phyloP scores from a whole-genome alignment of 2,329 filamentous ascomycete species.

The Penicillium sp. region DNA sequence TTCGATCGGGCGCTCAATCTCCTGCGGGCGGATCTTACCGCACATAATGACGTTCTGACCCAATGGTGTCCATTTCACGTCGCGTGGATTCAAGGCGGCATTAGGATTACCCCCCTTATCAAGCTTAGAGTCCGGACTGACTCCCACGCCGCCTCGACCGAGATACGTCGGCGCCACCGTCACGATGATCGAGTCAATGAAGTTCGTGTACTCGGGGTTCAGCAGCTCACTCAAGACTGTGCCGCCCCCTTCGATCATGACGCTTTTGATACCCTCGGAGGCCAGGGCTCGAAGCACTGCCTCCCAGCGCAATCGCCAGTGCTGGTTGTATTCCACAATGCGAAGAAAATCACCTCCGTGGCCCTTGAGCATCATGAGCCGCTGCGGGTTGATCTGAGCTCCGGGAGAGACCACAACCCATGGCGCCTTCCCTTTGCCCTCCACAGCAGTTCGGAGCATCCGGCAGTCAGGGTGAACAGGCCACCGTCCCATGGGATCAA shows the following conservation, averaged over 20 bases:
- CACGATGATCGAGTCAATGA: constrained; percentile 76
- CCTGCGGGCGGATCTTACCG: constrained; percentile 52
- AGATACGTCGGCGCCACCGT: constrained; percentile 89
- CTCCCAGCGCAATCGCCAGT: constrained; percentile 60
- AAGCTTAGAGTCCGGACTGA: constrained; percentile 63
- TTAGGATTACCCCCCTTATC: constrained; percentile 53
- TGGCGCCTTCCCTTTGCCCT: constrained; percentile 67
- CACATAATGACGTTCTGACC: constrained; percentile 82
- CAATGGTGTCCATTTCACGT: constrained; percentile 71
- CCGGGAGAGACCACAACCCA: constrained; percentile 62
- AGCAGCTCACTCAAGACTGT: constrained; percentile 78
- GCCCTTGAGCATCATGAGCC: constrained; percentile 45
- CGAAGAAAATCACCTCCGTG: constrained; percentile 49
- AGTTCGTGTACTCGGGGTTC: constrained; percentile 55
- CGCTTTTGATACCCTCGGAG: constrained; percentile 63
- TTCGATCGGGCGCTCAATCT: constrained; percentile 1
- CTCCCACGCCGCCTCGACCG: constrained; percentile 76
- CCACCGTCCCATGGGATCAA: constrained; percentile 80
- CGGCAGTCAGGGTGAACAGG: constrained; percentile 58
- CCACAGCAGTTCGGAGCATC: constrained; percentile 62
- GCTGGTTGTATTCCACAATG: constrained; percentile 38
- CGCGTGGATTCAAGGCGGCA: constrained; percentile 62
- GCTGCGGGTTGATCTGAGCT: constrained; percentile 47
- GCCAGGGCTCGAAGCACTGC: constrained; percentile 60
- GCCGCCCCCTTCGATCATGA: constrained; percentile 92